Conservation (phyloP, 75 land plant genomes). For the Pinus albicaulis region DNA sequence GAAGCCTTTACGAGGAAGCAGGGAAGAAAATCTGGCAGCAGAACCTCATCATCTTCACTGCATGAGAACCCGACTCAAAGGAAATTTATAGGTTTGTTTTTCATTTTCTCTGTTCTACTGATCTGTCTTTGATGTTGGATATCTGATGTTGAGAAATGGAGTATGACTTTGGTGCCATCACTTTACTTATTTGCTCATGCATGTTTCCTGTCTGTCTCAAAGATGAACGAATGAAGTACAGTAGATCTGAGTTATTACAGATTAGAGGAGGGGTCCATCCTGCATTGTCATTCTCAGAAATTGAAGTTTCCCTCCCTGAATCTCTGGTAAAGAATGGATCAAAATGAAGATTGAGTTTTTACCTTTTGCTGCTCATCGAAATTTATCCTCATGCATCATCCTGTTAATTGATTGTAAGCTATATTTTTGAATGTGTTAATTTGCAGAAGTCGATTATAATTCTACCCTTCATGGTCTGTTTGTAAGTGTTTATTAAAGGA, state of each 20-base stretch:
- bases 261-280: conserved; percentile 13
- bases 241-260: conserved; percentile 45
- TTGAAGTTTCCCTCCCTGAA: not conserved
- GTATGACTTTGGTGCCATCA: not conserved
- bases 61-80: conserved; percentile 12
- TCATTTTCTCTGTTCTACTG: not conserved
- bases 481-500: no score
- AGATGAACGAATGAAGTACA: conserved; percentile 77
- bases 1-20: not conserved
- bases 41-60: conserved; percentile 9
- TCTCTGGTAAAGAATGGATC: not conserved
- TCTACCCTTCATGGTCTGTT: no score
- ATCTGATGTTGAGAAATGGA: not conserved
- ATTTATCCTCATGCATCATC: no score
- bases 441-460: no score
- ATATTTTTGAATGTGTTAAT: no score
- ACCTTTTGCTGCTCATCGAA: no score
- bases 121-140: not conserved
- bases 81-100: conserved; percentile 10
- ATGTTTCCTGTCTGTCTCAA: conserved; percentile 7
- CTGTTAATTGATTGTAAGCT: no score
- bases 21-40: not conserved
- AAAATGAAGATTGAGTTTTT: no score
- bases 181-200: not conserved
- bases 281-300: not conserved